phyloP scores from a whole-genome alignment of 164 flowering plant species.

The Santalum album region DNA sequence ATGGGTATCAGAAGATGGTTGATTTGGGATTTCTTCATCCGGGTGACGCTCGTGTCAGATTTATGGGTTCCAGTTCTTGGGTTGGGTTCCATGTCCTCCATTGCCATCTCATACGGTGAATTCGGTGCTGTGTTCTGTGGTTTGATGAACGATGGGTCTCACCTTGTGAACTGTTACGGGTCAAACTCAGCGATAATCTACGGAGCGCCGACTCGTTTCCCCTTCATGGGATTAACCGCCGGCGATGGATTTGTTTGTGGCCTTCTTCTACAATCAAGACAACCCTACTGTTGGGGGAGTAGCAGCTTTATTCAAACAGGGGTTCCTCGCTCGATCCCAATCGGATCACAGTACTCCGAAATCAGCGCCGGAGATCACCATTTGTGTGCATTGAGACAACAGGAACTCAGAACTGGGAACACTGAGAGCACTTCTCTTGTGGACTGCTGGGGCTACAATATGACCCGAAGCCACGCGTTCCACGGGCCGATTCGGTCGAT shows the following conservation, averaged over 20 bases:
- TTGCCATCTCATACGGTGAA: conserved; percentile 90
- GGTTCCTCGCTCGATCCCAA: conserved; percentile 64
- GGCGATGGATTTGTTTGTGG: conserved; percentile 98
- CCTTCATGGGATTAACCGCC: conserved; percentile 63
- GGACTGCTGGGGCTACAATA: conserved; percentile 99
- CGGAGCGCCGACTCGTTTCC: conserved; percentile 56
- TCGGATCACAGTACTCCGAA: conserved; percentile 52
- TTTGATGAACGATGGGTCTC: conserved; percentile 73
- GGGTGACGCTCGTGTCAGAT: conserved; percentile 20
- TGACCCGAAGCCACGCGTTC: conserved; percentile 68
- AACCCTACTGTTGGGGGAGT: conserved; percentile 95
- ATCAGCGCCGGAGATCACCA: conserved; percentile 95
- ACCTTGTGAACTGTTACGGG: conserved; percentile 69
- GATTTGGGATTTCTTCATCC: conserved; percentile 11
- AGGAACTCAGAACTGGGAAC: conserved; percentile 20
- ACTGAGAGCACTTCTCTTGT: conserved; percentile 50
- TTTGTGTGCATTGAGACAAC: conserved; percentile 66
- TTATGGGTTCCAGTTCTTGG: conserved; percentile 35
- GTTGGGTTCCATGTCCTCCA: conserved; percentile 86
- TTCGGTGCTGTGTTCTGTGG: conserved; percentile 88
- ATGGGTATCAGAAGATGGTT: conserved; percentile 12
- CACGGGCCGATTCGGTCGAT: conserved; percentile 56
- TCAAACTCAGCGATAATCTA: conserved; percentile 68
- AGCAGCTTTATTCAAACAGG: conserved; percentile 70
- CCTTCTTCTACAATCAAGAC: conserved; percentile 49